phyloP scores from a whole-genome alignment of 2,329 filamentous ascomycete species.

The Peltaster fructicola region DNA sequence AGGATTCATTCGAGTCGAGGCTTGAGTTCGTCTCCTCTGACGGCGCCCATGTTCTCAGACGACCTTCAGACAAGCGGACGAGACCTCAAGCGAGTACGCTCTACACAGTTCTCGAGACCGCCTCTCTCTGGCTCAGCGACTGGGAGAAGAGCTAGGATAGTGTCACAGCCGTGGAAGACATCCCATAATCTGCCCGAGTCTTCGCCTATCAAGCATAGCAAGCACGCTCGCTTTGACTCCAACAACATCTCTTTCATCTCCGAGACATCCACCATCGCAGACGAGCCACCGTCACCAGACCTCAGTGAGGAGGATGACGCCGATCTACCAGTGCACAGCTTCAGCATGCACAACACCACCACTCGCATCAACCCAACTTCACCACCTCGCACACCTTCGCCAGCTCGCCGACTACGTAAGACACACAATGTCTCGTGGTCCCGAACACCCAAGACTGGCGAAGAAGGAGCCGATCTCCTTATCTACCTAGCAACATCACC shows the following conservation, averaged over 20 bases:
- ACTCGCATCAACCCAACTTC: conserved; percentile 46
- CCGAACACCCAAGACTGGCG: conserved; percentile 42
- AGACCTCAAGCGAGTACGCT: conserved; percentile 15
- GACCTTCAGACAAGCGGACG: conserved; percentile 50
- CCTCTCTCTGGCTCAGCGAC: conserved; percentile 15
- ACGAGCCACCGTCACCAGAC: conserved; percentile 40
- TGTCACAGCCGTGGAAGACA: conserved; percentile 54
- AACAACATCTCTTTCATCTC: conserved; percentile 58
- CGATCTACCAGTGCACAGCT: conserved; percentile 59
- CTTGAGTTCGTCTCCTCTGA: conserved; percentile 72
- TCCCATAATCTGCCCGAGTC: conserved; percentile 64
- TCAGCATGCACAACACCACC: conserved; percentile 38
- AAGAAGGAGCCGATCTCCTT: conserved; percentile 70
- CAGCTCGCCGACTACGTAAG: conserved; percentile 25
- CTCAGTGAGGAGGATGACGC: conserved; percentile 67
- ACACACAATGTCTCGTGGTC: conserved; percentile 22
- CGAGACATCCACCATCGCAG: conserved; percentile 49
- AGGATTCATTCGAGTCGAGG: conserved; percentile 48
- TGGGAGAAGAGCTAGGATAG: conserved; percentile 14
- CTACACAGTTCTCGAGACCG: conserved; percentile 8
- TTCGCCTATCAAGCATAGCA: conserved; percentile 64
- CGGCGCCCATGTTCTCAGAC: conserved; percentile 70
- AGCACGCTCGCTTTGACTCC: conserved; percentile 57
- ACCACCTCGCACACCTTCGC: conserved; percentile 64
- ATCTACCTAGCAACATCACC: conserved; percentile 87